These are phyloP conservation scores for Hyphodiscus hymeniophilus DNA, from an alignment of 495 filamentous ascomycete species.

Conservation along the genomic window DNA sequence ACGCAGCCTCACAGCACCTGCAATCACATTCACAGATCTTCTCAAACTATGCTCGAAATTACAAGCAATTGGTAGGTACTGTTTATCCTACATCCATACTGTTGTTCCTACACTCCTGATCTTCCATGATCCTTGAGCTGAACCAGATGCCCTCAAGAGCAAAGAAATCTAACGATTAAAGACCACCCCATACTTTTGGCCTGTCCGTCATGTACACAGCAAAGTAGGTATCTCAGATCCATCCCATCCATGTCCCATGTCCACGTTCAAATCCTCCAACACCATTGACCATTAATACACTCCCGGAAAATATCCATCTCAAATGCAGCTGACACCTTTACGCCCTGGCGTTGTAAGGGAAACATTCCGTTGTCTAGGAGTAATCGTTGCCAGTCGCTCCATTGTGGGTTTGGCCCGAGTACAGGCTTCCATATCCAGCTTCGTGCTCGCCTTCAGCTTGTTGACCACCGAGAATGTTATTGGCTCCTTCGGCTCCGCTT, in stretches of 20 bases:
- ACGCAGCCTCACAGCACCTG: too few species aligned
- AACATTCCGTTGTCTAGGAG: slow-evolving; percentile 7
- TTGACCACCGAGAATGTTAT: slow-evolving; percentile 47
- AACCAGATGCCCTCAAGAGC: slow-evolving; percentile 13
- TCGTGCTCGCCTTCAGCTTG: slow-evolving; percentile 55
- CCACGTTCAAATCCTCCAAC: slow-evolving; percentile 9
- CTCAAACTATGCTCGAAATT: slow-evolving; percentile 1
- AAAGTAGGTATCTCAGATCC: slow-evolving; percentile 12
- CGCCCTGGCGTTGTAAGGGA: background rate
- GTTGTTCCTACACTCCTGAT: slow-evolving; percentile 11
- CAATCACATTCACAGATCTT: too few species aligned
- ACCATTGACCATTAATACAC: slow-evolving; percentile 20
- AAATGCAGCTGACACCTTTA: slow-evolving; percentile 6
- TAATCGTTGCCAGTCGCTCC: slow-evolving; percentile 44
- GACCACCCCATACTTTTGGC: slow-evolving; percentile 17
- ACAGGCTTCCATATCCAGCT: slow-evolving; percentile 50
- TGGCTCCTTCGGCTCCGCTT: slow-evolving; percentile 47
- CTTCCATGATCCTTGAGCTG: slow-evolving; percentile 9
- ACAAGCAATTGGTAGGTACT: slow-evolving; percentile 11
- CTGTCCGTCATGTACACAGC: slow-evolving; percentile 18
- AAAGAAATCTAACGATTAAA: slow-evolving; percentile 21
- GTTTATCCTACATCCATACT: slow-evolving; percentile 20
- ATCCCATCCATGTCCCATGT: slow-evolving; percentile 12
- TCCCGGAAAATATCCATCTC: slow-evolving; percentile 8
- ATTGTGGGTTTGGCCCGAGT: slow-evolving; percentile 44